Evolutionary conservation across 2,329 filamentous ascomycete species (phyloP).

Genomic region (Daldinia sp.): DNA sequence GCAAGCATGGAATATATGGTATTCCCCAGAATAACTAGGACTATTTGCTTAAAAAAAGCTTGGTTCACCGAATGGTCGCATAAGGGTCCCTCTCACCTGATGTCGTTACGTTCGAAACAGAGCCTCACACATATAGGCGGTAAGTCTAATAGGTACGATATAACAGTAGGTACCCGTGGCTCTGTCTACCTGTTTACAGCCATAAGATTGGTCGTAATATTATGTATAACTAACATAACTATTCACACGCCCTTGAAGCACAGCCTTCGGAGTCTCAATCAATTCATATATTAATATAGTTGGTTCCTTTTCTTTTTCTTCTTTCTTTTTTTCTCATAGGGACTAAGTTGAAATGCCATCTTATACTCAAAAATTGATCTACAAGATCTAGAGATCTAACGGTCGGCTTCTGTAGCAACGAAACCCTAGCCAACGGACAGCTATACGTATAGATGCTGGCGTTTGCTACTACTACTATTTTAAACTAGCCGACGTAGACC

Average conservation of each 20-base stretch:
- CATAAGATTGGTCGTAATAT: not conserved
- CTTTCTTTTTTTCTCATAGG: not conserved
- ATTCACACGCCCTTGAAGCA: not conserved
- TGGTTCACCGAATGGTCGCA: constrained; percentile 1
- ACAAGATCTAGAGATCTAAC: constrained; percentile 4
- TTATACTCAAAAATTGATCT: not conserved
- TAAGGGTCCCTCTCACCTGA: not conserved
- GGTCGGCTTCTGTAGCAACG: not conserved
- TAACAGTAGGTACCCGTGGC: not conserved
- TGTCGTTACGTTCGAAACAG: not conserved
- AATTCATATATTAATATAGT: not conserved
- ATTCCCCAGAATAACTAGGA: not conserved
- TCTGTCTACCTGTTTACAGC: not conserved
- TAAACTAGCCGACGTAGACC: constrained; percentile 22
- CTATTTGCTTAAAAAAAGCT: not conserved
- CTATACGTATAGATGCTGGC: constrained; percentile 15
- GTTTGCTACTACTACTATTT: constrained; percentile 34
- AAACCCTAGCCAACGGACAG: constrained; percentile 1
- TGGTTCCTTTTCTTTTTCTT: not conserved
- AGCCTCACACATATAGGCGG: constrained; percentile 1
- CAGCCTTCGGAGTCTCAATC: not conserved
- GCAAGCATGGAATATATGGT: not conserved
- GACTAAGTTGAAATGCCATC: not conserved
- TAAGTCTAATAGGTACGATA: not conserved
- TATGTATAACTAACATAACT: not conserved